A percentile compares a stretch with the other conserved stretches of the same genome.
phyloP scores from a whole-genome alignment of 805 yeast genomes.

The Wickerhamiella brachini region DNA sequence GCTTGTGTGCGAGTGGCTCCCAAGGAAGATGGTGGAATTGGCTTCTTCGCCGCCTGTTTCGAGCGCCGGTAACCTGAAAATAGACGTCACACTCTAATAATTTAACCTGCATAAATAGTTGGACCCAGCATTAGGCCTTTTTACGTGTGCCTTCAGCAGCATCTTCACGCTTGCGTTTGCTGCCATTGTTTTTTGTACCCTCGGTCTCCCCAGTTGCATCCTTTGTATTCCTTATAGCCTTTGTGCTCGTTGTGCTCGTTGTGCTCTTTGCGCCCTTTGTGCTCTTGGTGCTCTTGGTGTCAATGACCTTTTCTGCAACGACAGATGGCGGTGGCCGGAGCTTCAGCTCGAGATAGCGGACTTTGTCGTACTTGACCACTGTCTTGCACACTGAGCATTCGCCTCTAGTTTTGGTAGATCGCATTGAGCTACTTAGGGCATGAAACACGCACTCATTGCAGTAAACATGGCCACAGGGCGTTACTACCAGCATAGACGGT shows the following conservation, averaged over 20 bases:
- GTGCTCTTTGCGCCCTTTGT: too few relatives aligned
- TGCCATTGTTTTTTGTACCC: too few relatives aligned
- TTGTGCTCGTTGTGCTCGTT: too few relatives aligned
- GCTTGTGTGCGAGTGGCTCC: slow-evolving; percentile 83
- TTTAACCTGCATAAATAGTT: neutral
- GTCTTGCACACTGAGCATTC: slow-evolving; percentile 26
- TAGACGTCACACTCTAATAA: too few relatives aligned
- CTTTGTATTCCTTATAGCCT: too few relatives aligned
- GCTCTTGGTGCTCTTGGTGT: neutral
- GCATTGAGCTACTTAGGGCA: slow-evolving; percentile 20
- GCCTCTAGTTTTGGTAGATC: slow-evolving; percentile 20
- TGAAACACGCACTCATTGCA: slow-evolving; percentile 25
- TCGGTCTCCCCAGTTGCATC: too few relatives aligned
- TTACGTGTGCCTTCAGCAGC: neutral
- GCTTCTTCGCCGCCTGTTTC: slow-evolving; percentile 92
- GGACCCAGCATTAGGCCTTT: neutral
- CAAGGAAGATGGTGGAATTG: slow-evolving; percentile 93
- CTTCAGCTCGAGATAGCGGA: slow-evolving; percentile 18
- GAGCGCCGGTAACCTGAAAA: slow-evolving; percentile 29
- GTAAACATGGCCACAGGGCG: slow-evolving; percentile 28
- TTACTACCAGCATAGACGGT: slow-evolving; percentile 22
- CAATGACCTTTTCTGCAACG: neutral
- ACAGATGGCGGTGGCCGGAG: neutral
- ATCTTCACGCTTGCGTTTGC: neutral
- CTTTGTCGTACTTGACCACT: slow-evolving; percentile 18